Evolutionary conservation across 495 filamentous ascomycete species (phyloP).

Genomic region (Rhizodiscina lignyota): DNA sequence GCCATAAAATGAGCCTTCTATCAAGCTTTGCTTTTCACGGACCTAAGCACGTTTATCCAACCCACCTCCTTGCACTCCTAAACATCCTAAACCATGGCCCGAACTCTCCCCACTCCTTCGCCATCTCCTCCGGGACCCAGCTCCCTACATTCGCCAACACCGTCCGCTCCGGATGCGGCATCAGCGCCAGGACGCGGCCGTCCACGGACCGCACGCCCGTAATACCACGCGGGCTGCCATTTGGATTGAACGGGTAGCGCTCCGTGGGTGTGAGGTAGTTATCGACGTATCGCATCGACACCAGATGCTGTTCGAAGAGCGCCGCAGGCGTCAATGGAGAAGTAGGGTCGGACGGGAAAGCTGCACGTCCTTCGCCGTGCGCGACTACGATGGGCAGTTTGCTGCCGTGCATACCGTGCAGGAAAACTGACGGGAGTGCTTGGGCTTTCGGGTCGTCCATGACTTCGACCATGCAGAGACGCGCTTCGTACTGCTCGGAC

Average conservation of each 20-base stretch:
- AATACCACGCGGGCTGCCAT: conserved; percentile 76
- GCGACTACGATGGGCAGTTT: conserved; percentile 75
- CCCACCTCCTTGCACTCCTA: conserved; percentile 51
- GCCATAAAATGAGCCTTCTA: too few relatives aligned
- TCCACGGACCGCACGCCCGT: conserved; percentile 65
- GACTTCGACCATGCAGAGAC: conserved; percentile 78
- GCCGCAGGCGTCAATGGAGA: conserved; percentile 29
- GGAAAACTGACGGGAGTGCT: conserved; percentile 57
- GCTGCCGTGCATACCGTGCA: conserved; percentile 78
- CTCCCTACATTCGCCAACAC: conserved; percentile 67
- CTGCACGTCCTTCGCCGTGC: conserved; percentile 83
- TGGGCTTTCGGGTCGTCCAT: conserved; percentile 33
- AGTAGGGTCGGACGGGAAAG: conserved; percentile 36
- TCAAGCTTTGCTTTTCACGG: too few relatives aligned
- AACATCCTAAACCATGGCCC: conserved; percentile 59
- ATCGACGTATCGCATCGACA: conserved; percentile 69
- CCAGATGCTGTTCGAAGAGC: conserved; percentile 42
- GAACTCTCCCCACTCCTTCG: conserved; percentile 65
- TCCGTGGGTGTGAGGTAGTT: conserved; percentile 59
- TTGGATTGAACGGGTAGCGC: conserved; percentile 83
- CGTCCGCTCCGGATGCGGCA: conserved; percentile 95
- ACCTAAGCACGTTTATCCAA: conserved; percentile 39
- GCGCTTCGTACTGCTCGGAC: conserved; percentile 84
- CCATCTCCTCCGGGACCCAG: conserved; percentile 45
- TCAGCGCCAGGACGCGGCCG: conserved; percentile 79